Percentiles rank a stretch among this genome's conserved stretches.
phyloP scores from a whole-genome alignment of 768 basidiomycete species.

The Lactarius quietus region DNA sequence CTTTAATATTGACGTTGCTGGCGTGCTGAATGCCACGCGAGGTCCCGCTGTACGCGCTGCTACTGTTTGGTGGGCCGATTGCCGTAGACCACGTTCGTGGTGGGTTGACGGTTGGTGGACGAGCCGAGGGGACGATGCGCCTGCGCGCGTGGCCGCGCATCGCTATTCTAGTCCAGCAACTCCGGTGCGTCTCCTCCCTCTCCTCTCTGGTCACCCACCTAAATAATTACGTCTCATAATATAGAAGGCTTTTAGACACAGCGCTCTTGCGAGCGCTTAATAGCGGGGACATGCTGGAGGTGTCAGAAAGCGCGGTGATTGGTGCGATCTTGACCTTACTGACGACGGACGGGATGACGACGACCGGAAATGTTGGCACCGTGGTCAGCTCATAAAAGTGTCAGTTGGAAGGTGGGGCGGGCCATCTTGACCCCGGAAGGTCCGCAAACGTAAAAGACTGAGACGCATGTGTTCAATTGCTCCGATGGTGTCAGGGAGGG shows the following conservation, averaged over 20 bases:
- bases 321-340: conserved; percentile 43
- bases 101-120: conserved; percentile 61
- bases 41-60: conserved; percentile 83
- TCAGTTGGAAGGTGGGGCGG: too few species aligned
- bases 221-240: not conserved
- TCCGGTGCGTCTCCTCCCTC: conserved; percentile 49
- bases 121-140: conserved; percentile 49
- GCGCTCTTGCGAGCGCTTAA: conserved; percentile 64
- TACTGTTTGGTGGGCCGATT: conserved; percentile 82
- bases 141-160: conserved; percentile 87
- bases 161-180: conserved; percentile 82
- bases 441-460: too few species aligned
- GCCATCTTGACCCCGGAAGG: too few species aligned
- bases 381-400: not conserved
- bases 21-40: conserved; percentile 29
- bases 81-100: conserved; percentile 76
- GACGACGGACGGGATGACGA: conserved; percentile 34
- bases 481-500: too few species aligned
- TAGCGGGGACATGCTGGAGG: conserved; percentile 46
- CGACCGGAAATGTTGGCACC: not conserved
- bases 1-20: not conserved
- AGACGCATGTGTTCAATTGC: too few species aligned
- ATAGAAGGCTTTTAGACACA: conserved; percentile 64
- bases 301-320: conserved; percentile 50
- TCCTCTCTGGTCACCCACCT: not conserved